Percentiles rank a stretch among this genome's conserved stretches.
These are phyloP conservation scores for Spathaspora sp. DNA, from an alignment of 805 yeast genomes.

Conservation along the genomic window DNA sequence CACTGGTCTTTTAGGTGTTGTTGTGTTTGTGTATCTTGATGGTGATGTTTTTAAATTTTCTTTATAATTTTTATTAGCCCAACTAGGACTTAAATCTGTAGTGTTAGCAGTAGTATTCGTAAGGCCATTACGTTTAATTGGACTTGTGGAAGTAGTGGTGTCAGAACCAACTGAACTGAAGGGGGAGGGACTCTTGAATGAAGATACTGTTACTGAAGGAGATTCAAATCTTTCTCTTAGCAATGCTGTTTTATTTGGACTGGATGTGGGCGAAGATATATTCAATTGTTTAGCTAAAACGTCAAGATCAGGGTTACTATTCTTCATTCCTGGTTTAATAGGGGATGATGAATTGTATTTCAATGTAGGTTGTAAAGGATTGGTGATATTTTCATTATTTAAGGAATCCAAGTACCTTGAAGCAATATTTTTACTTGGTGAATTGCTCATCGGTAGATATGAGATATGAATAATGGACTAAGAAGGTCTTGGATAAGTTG, in stretches of 20 bases:
- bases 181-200: constrained; percentile 25
- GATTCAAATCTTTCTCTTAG: constrained; percentile 33
- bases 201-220: constrained; percentile 40
- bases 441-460: constrained; percentile 22
- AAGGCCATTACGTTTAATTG: not conserved
- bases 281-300: constrained; percentile 35
- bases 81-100: constrained; percentile 11
- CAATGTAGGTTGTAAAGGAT: constrained; percentile 22
- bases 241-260: constrained; percentile 21
- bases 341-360: constrained; percentile 2
- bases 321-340: not conserved
- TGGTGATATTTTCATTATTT: constrained; percentile 15
- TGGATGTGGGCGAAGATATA: constrained; percentile 10
- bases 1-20: not conserved
- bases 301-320: constrained; percentile 28
- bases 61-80: constrained; percentile 19
- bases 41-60: constrained; percentile 16
- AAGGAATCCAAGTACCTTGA: constrained; percentile 33
- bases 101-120: not conserved
- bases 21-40: not conserved
- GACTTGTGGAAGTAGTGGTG: not conserved
- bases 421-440: constrained; percentile 23
- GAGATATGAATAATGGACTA: too few species aligned
- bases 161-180: not conserved
- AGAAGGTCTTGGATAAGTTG: too few species aligned